Percentiles rank a stretch among this genome's conserved stretches.
phyloP scores from a whole-genome alignment of 2,329 filamentous ascomycete genomes.

The Arthrinium puccinioides region DNA sequence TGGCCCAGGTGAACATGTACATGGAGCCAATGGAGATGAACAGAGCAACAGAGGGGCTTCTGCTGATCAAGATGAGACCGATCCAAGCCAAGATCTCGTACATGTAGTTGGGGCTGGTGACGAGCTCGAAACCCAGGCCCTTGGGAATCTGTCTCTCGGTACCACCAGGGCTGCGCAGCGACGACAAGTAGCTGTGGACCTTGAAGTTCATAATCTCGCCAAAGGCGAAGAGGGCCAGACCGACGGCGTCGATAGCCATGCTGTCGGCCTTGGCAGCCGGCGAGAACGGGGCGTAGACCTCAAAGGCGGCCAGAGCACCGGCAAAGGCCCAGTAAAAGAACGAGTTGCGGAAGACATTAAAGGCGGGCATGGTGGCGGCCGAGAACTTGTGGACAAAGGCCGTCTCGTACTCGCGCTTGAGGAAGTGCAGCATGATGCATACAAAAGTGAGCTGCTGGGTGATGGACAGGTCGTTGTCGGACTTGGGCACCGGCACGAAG shows the following conservation, averaged over 20 bases:
- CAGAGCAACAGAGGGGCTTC: slow-evolving; percentile 68
- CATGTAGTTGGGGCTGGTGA: slow-evolving; percentile 97
- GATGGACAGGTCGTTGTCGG: slow-evolving; percentile 43
- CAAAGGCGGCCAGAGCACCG: slow-evolving; percentile 74
- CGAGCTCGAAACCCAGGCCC: slow-evolving; percentile 75
- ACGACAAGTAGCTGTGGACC: slow-evolving; percentile 71
- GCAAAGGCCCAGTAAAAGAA: slow-evolving; percentile 87
- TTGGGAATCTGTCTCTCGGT: slow-evolving; percentile 82
- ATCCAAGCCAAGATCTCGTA: slow-evolving; percentile 86
- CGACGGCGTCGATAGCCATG: slow-evolving; percentile 53
- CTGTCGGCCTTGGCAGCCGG: slow-evolving; percentile 49
- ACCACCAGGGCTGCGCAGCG: slow-evolving; percentile 69
- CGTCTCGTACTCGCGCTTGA: slow-evolving; percentile 94
- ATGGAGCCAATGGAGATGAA: slow-evolving; percentile 67
- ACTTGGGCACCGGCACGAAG: slow-evolving; percentile 31
- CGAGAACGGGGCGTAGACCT: slow-evolving; percentile 72
- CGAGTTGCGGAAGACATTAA: slow-evolving; percentile 92
- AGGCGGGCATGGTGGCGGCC: slow-evolving; percentile 82
- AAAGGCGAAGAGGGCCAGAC: slow-evolving; percentile 64
- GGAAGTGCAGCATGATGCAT: slow-evolving; percentile 75
- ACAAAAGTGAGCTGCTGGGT: slow-evolving; percentile 67
- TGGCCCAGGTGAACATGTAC: slow-evolving; percentile 84
- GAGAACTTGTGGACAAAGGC: slow-evolving; percentile 94
- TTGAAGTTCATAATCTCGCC: slow-evolving; percentile 76
- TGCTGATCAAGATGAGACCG: slow-evolving; percentile 71